phyloP scores from a whole-genome alignment of 306 rosid species.

The Cicer yamashitae region DNA sequence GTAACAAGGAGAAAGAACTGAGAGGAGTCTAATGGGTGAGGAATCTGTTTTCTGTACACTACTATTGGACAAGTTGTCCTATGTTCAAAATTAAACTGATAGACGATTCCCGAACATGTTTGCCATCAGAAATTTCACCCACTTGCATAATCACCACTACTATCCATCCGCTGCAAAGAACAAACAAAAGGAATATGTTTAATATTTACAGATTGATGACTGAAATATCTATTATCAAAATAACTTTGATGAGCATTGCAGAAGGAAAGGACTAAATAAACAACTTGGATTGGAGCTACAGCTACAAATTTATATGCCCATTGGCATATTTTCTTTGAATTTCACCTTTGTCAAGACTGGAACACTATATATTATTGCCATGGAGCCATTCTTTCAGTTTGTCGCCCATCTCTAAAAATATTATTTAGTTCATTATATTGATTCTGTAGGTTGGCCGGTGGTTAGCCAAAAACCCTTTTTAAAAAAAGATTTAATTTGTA shows the following conservation, averaged over 20 bases:
- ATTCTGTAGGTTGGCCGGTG: background rate
- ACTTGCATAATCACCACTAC: constrained; percentile 29
- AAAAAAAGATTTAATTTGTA: background rate
- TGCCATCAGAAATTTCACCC: constrained; percentile 38
- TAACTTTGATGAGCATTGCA: constrained; percentile 7
- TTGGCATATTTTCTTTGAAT: constrained; percentile 24
- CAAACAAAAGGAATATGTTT: constrained; percentile 23
- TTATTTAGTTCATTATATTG: background rate
- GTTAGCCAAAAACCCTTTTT: background rate
- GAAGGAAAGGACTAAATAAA: constrained; percentile 19
- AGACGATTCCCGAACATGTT: constrained; percentile 33
- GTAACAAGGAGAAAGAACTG: too few relatives aligned
- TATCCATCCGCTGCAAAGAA: constrained; percentile 64
- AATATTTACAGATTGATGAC: constrained; percentile 15
- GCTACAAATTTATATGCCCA: background rate
- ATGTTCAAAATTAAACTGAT: background rate
- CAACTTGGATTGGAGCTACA: background rate
- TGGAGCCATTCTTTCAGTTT: background rate
- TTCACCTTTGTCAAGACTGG: constrained; percentile 6
- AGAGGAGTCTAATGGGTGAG: too few relatives aligned
- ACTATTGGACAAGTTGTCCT: background rate
- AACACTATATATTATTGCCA: background rate
- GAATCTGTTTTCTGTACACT: background rate
- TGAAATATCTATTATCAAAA: constrained; percentile 15
- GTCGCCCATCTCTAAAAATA: too few relatives aligned